phyloP scores from a whole-genome alignment of 176 grass and related monocot species.

The Elymus sibiricus region DNA sequence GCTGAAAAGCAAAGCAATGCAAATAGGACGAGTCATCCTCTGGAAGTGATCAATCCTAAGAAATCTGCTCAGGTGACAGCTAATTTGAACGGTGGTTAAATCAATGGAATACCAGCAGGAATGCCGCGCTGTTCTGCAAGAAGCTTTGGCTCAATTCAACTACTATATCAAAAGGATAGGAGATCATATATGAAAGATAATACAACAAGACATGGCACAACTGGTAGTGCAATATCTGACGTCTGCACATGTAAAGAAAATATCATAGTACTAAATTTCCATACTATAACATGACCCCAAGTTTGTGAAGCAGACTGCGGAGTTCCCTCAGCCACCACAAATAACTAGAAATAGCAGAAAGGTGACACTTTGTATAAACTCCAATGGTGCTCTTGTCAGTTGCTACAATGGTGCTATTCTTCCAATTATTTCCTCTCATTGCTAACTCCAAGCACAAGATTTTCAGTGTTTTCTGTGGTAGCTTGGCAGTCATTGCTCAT shows the following conservation, averaged over 20 bases:
- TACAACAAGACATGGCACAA: constrained; percentile 1
- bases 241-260: constrained; percentile 6
- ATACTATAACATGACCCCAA: not conserved
- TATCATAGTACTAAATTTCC: not conserved
- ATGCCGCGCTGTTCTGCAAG: constrained; percentile 51
- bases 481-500: too few species aligned
- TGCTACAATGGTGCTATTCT: not conserved
- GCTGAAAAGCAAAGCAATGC: constrained; percentile 24
- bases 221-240: not conserved
- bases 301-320: not conserved
- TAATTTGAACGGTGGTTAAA: constrained; percentile 38
- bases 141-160: constrained; percentile 40
- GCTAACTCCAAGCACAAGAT: not conserved
- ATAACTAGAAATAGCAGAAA: not conserved
- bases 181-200: constrained; percentile 13
- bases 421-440: not conserved
- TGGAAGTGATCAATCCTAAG: constrained; percentile 29
- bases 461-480: not conserved
- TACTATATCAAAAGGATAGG: constrained; percentile 4
- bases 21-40: constrained; percentile 35
- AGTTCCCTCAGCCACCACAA: not conserved
- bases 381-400: not conserved
- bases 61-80: constrained; percentile 34
- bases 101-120: constrained; percentile 40
- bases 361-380: not conserved